Evolutionary conservation across 805 yeast species (phyloP).

Genomic region (Jamesozyma spencerorum): DNA sequence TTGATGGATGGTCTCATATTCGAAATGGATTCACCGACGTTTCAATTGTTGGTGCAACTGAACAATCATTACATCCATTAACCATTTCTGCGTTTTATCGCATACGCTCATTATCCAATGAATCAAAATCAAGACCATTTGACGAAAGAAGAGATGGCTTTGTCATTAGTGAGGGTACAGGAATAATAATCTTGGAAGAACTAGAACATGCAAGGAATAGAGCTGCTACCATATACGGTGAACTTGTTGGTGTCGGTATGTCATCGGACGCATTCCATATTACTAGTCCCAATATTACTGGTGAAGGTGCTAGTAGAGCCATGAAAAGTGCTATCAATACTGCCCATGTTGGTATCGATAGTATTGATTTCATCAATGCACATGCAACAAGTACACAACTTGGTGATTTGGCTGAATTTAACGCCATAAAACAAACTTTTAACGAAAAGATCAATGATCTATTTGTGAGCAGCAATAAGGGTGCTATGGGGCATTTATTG

Average conservation of each 20-base stretch:
- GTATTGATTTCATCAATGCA: slow-evolving; percentile 78
- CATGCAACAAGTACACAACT: slow-evolving; percentile 90
- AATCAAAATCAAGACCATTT: slow-evolving; percentile 75
- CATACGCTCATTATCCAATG: slow-evolving; percentile 66
- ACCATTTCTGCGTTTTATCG: slow-evolving; percentile 87
- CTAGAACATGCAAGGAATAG: slow-evolving; percentile 64
- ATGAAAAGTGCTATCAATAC: slow-evolving; percentile 65
- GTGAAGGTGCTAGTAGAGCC: slow-evolving; percentile 75
- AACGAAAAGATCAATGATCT: slow-evolving; percentile 21
- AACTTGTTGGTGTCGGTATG: slow-evolving; percentile 78
- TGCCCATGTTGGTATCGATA: slow-evolving; percentile 38
- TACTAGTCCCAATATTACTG: slow-evolving; percentile 79
- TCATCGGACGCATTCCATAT: slow-evolving; percentile 90
- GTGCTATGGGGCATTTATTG: slow-evolving; percentile 84
- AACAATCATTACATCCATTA: slow-evolving; percentile 75
- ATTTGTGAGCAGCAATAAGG: slow-evolving; percentile 74
- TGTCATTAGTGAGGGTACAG: slow-evolving; percentile 90
- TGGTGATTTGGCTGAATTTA: slow-evolving; percentile 84
- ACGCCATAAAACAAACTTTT: slow-evolving; percentile 45
- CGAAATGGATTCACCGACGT: slow-evolving; percentile 72
- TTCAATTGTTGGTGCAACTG: slow-evolving; percentile 93
- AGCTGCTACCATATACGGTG: slow-evolving; percentile 62
- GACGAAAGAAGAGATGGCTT: slow-evolving; percentile 74
- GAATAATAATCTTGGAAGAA: slow-evolving; percentile 67
- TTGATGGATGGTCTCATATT: slow-evolving; percentile 83